Conservation (phyloP, 805 yeast genomes). For the Candida schatavii region DNA sequence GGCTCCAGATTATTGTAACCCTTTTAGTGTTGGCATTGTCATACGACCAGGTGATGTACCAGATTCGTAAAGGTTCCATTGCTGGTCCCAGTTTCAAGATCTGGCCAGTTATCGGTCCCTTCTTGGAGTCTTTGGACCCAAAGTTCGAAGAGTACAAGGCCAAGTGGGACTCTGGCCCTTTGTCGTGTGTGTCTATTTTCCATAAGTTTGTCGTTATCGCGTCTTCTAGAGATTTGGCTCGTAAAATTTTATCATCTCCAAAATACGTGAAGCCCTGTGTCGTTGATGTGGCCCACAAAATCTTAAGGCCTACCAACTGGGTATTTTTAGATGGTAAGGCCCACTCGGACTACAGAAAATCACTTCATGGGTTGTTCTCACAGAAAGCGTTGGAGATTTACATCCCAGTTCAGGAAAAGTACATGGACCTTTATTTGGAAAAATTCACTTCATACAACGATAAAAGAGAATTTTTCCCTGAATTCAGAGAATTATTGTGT, state of each 20-base stretch:
- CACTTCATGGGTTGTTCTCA: conserved; percentile 86
- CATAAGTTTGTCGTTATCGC: conserved; percentile 97
- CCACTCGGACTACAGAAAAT: conserved; percentile 88
- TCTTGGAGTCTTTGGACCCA: conserved; percentile 90
- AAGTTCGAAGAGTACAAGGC: conserved; percentile 90
- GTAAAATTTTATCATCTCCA: conserved; percentile 84
- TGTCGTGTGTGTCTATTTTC: conserved; percentile 95
- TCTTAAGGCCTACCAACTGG: conserved; percentile 95
- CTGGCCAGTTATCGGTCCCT: conserved; percentile 97
- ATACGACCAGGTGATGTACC: conserved; percentile 78
- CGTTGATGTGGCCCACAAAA: conserved; percentile 94
- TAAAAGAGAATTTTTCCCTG: conserved; percentile 80
- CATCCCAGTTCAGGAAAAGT: conserved; percentile 77
- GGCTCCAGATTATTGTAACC: conserved; percentile 53
- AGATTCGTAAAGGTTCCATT: conserved; percentile 76
- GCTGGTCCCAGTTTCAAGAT: conserved; percentile 87
- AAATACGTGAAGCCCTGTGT: conserved; percentile 94
- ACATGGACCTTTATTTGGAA: conserved; percentile 80
- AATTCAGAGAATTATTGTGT: conserved; percentile 93
- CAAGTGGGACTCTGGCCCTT: conserved; percentile 93
- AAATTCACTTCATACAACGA: conserved; percentile 61
- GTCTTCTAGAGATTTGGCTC: conserved; percentile 78
- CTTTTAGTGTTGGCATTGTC: conserved; percentile 47
- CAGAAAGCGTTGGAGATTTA: conserved; percentile 78
- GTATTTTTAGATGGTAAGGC: conserved; percentile 95